Percentiles rank a stretch among this genome's conserved stretches.
These are phyloP conservation scores for Aspergillus haitiensis DNA, from an alignment of 495 filamentous ascomycete genomes.

Conservation along the genomic window DNA sequence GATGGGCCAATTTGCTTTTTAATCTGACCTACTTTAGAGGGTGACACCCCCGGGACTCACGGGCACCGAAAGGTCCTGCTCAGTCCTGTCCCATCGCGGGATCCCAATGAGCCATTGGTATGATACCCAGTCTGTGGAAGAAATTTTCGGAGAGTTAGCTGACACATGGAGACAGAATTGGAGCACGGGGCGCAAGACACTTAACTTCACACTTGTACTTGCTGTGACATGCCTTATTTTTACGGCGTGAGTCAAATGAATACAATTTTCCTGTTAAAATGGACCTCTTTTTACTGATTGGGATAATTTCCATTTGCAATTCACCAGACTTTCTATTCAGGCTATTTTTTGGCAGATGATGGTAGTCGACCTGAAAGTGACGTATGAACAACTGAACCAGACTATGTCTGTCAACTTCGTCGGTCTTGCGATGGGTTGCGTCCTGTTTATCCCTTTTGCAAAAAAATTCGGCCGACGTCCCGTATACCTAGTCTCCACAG, in stretches of 20 bases:
- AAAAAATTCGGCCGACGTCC: slow-evolving; percentile 39
- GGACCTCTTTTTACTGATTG: background rate
- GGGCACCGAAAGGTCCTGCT: slow-evolving; percentile 27
- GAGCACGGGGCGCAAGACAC: slow-evolving; percentile 32
- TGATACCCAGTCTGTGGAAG: background rate
- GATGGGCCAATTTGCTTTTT: background rate
- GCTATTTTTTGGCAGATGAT: slow-evolving; percentile 41
- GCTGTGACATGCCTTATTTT: slow-evolving; percentile 36
- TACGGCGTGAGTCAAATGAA: slow-evolving; percentile 28
- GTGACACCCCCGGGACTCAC: slow-evolving; percentile 19
- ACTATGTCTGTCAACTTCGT: slow-evolving; percentile 38
- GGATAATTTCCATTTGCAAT: background rate
- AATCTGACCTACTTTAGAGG: slow-evolving; percentile 14
- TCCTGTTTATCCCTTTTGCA: slow-evolving; percentile 37
- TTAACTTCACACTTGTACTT: slow-evolving; percentile 35
- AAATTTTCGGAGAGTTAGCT: background rate
- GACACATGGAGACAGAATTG: slow-evolving; percentile 31
- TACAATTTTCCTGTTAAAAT: too few relatives aligned
- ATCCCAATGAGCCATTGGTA: slow-evolving; percentile 41
- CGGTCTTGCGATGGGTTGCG: slow-evolving; percentile 34
- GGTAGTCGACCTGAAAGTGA: slow-evolving; percentile 31
- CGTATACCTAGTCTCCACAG: slow-evolving; percentile 35
- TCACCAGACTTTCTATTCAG: slow-evolving; percentile 32
- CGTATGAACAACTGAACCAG: slow-evolving; percentile 31
- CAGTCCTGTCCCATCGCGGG: slow-evolving; percentile 32